Evolutionary conservation across 257 asterid genomes (phyloP).

Genomic region (Ligustrum vulgare): DNA sequence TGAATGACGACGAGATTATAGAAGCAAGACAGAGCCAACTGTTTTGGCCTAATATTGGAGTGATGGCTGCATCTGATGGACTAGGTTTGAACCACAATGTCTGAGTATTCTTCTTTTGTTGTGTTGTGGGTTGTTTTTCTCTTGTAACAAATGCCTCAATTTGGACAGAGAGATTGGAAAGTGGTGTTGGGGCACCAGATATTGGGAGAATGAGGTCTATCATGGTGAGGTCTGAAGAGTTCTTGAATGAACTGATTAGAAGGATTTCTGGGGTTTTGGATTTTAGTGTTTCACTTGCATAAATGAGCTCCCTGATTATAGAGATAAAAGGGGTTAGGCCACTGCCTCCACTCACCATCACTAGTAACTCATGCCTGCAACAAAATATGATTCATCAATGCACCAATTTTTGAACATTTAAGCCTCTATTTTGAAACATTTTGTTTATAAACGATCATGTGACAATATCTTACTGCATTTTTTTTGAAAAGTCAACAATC

Average conservation of each 20-base stretch:
- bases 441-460: too few species aligned
- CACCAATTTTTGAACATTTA: too few species aligned
- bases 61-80: constrained; percentile 50
- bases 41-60: constrained; percentile 58
- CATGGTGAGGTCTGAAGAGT: constrained; percentile 60
- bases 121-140: constrained; percentile 39
- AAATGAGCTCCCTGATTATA: constrained; percentile 65
- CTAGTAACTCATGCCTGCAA: constrained; percentile 65
- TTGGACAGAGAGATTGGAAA: constrained; percentile 41
- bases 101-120: constrained; percentile 28
- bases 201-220: constrained; percentile 67
- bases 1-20: constrained; percentile 59
- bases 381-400: too few species aligned
- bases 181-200: not conserved
- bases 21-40: constrained; percentile 71
- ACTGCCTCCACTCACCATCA: constrained; percentile 94
- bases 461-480: too few species aligned
- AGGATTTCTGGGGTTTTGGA: constrained; percentile 52
- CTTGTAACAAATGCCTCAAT: constrained; percentile 73
- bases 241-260: constrained; percentile 70
- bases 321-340: constrained; percentile 92
- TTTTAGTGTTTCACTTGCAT: constrained; percentile 39
- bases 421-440: too few species aligned
- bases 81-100: constrained; percentile 63
- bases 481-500: too few species aligned